Evolutionary conservation across 75 land plant species (phyloP), one percentile per base, ranked within the genome.

Genomic region (Sequoia sempervirens): DNA sequence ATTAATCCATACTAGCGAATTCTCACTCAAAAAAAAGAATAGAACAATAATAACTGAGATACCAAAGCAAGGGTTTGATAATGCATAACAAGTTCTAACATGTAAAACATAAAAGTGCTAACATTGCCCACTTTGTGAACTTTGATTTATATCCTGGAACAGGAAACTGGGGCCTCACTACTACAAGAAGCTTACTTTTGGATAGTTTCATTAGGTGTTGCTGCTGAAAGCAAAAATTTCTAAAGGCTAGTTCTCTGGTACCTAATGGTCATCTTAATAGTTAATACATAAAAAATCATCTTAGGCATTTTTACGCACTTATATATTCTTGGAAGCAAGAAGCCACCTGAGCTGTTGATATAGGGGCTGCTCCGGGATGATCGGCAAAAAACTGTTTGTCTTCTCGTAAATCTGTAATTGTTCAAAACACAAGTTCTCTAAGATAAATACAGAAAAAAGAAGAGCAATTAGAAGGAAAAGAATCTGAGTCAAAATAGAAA

Each of bases 371-470:
- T 15, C 95, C 96, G 3, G 95, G 95, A 84, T 94, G 96, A 76
- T 91, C 93, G n/a, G 84, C 75, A 81, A 94, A 88, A 81, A 90
- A 94, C 82, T 93, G 95, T 87, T 92, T 94, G 82, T 94, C 96
- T 82, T 94, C 96, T 50, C 96, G 91, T 54, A 95, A 91, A 93
- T 95, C 96, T 95, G 88, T 32, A 79, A 82, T 54, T 6, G 40
- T 38, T 56, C 47, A 64, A 54, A 56, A 40, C 6, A 61, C 8
- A 73, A 56, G 15, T 82, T 82, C 10, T 37, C 26, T 47, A 32
- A 40, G 82, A 84, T 28, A 56, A 58, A 20, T 64, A 12, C 34
- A 37, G 32, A 14, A 84, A 47, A 84, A 13, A 17, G 9, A 81
- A 47, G 3, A 40, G 4, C 17, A 80, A 10, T 83, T n/a, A 18